Conservation (phyloP, 2,329 filamentous ascomycete genomes). For the Dactylellina sp. region DNA sequence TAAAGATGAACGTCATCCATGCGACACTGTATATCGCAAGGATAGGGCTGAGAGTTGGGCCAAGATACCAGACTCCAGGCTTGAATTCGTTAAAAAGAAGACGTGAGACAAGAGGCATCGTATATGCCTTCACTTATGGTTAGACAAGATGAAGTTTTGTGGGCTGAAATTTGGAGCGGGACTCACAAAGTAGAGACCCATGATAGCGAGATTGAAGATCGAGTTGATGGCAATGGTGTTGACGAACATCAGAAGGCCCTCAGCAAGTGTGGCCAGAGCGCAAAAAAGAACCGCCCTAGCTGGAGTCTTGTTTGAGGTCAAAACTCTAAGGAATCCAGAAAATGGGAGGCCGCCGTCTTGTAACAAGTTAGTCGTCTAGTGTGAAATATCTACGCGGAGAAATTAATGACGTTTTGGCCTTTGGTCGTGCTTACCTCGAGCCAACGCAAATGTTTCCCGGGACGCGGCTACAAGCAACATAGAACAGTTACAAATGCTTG, state of each 20-base stretch:
- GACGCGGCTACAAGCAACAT: slow-evolving; percentile 62
- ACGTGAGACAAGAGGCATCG: slow-evolving; percentile 61
- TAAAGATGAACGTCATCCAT: slow-evolving; percentile 62
- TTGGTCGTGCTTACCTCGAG: slow-evolving; percentile 58
- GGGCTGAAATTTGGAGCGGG: too few species aligned
- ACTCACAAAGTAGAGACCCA: slow-evolving; percentile 61
- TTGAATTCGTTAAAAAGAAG: slow-evolving; percentile 61
- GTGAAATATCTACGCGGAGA: background rate
- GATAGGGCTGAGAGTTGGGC: slow-evolving; percentile 59
- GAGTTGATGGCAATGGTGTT: slow-evolving; percentile 62
- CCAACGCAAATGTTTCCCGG: slow-evolving; percentile 61
- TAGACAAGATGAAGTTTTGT: background rate
- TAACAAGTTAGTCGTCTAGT: background rate
- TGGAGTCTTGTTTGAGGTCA: slow-evolving; percentile 61
- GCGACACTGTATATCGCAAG: slow-evolving; percentile 60
- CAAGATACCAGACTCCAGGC: slow-evolving; percentile 62
- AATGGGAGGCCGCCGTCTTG: slow-evolving; percentile 62
- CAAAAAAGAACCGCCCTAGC: slow-evolving; percentile 61
- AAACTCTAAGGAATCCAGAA: slow-evolving; percentile 60
- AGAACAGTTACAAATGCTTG: slow-evolving; percentile 61
- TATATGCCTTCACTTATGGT: slow-evolving; percentile 59
- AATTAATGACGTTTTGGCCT: background rate
- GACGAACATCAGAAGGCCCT: slow-evolving; percentile 62
- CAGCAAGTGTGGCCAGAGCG: slow-evolving; percentile 59
- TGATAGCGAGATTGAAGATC: slow-evolving; percentile 62